Evolutionary conservation across 257 asterid species (phyloP).

Genomic region (Gentiana straminea): DNA sequence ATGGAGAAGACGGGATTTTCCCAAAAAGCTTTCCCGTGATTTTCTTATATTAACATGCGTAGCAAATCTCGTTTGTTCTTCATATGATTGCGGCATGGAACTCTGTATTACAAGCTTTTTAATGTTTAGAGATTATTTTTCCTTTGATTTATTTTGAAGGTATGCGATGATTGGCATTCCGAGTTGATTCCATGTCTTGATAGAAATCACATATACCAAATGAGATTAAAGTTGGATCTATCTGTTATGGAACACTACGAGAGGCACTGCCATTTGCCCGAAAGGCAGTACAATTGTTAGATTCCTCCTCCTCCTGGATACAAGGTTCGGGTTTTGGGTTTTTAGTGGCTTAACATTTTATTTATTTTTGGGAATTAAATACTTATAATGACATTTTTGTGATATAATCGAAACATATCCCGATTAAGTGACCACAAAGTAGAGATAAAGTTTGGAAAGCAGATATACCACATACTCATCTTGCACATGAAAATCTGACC

Average conservation of each 20-base stretch:
- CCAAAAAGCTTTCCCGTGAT: constrained; percentile 75
- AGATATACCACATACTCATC: constrained; percentile 93
- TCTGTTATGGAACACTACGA: constrained; percentile 98
- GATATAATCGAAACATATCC: constrained; percentile 35
- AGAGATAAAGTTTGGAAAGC: constrained; percentile 95
- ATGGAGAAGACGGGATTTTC: constrained; percentile 38
- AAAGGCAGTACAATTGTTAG: constrained; percentile 79
- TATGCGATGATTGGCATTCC: constrained; percentile 94
- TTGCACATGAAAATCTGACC: constrained; percentile 92
- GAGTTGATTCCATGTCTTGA: constrained; percentile 98
- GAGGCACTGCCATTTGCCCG: constrained; percentile 94
- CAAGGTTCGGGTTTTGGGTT: constrained; percentile 40
- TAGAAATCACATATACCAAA: constrained; percentile 85
- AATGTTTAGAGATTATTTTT: neutral
- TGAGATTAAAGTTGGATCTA: constrained; percentile 82
- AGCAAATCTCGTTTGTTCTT: neutral
- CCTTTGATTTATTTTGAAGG: constrained; percentile 32
- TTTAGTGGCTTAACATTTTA: neutral
- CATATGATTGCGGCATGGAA: neutral
- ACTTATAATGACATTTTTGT: neutral
- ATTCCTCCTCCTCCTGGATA: constrained; percentile 97
- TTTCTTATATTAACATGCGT: constrained; percentile 2
- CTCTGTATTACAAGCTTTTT: neutral
- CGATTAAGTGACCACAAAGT: constrained; percentile 92
- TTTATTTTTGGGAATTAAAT: constrained; percentile 3